These are phyloP conservation scores for Quillaja saponaria DNA, from an alignment of 306 rosid genomes.

Conservation along the genomic window DNA sequence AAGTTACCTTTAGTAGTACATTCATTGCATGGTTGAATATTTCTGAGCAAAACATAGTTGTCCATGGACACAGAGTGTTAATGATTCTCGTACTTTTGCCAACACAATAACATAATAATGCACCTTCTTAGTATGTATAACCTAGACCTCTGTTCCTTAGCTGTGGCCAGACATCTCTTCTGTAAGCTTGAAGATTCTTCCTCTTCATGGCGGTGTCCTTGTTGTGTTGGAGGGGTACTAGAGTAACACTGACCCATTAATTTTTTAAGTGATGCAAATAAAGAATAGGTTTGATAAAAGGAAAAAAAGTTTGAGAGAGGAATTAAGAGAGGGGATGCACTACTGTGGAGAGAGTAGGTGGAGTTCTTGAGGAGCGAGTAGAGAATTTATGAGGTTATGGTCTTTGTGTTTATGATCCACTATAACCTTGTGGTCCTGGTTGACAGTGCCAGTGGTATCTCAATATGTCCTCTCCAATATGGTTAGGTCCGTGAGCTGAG, in stretches of 20 bases:
- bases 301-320: background rate
- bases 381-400: background rate
- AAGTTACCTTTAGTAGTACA: too few relatives aligned
- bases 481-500: constrained; percentile 11
- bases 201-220: background rate
- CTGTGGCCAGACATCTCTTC: constrained; percentile 46
- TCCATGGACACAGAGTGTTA: background rate
- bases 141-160: constrained; percentile 55
- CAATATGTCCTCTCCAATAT: constrained; percentile 21
- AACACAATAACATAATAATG: constrained; percentile 53
- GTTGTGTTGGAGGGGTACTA: constrained; percentile 24
- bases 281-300: background rate
- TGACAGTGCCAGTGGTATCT: constrained; percentile 40
- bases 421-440: constrained; percentile 29
- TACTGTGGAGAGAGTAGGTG: background rate
- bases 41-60: too few relatives aligned
- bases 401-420: constrained; percentile 7
- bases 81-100: constrained; percentile 57
- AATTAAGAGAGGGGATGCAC: background rate
- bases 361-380: constrained; percentile 8
- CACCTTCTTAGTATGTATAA: constrained; percentile 59
- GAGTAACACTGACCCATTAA: constrained; percentile 39
- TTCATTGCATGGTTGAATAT: too few relatives aligned
- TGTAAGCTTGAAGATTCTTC: constrained; percentile 38
- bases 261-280: too few relatives aligned